A percentile compares a stretch with the other conserved stretches of the same genome.
Conservation (phyloP, 2,329 filamentous ascomycete genomes). For the Corynespora cassiicola region DNA sequence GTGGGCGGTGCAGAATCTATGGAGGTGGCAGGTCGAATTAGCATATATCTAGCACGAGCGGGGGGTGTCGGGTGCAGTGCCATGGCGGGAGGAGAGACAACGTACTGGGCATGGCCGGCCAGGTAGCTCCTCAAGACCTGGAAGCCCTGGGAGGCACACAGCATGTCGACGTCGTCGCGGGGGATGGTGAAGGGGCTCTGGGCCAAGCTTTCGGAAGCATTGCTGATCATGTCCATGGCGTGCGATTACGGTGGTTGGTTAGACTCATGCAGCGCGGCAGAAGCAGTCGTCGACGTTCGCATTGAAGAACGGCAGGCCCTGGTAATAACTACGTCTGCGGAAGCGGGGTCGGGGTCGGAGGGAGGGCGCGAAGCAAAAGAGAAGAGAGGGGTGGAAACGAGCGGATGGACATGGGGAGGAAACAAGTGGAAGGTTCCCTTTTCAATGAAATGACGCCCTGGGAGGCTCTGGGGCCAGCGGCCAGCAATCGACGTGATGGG, state of each 20-base stretch:
- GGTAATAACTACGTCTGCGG: not conserved
- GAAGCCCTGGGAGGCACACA: conserved; percentile 52
- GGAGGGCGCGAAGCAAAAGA: conserved; percentile 3
- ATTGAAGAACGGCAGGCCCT: conserved; percentile 9
- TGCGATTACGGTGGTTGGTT: conserved; percentile 1
- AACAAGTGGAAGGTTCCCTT: conserved; percentile 10
- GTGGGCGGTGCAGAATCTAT: conserved; percentile 54
- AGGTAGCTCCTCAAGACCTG: conserved; percentile 51
- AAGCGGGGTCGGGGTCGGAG: not conserved
- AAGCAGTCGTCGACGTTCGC: conserved; percentile 8
- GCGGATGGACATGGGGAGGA: conserved; percentile 4
- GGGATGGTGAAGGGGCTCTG: conserved; percentile 52
- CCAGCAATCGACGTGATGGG: not conserved
- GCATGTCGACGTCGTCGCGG: conserved; percentile 47
- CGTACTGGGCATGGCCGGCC: conserved; percentile 48
- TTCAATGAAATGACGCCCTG: conserved; percentile 25
- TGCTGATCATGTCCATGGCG: conserved; percentile 4
- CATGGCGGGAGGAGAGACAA: conserved; percentile 19
- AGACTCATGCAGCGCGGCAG: not conserved
- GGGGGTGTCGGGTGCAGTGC: conserved; percentile 1
- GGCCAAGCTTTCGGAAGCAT: conserved; percentile 13
- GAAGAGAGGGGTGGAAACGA: conserved; percentile 5
- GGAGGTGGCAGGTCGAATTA: conserved; percentile 6
- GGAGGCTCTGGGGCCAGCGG: conserved; percentile 1
- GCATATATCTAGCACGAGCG: conserved; percentile 2